Evolutionary conservation across 2,329 filamentous ascomycete genomes (phyloP).

Genomic region (Exophiala sp.): DNA sequence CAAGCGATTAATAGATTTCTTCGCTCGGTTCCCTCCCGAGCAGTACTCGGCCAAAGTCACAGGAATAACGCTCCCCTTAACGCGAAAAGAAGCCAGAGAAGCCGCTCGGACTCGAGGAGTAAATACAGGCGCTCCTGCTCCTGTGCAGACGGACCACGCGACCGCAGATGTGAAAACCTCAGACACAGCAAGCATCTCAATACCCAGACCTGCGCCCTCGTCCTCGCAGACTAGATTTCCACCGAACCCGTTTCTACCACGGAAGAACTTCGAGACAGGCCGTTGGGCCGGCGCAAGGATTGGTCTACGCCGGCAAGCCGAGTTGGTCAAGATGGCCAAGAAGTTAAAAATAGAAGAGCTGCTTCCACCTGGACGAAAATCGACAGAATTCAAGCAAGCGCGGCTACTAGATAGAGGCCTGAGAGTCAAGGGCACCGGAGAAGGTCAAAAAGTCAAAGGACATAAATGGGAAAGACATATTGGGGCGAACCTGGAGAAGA

Average conservation of each 20-base stretch:
- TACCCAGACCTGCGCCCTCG: constrained; percentile 36
- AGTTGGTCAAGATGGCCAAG: constrained; percentile 80
- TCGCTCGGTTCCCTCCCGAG: constrained; percentile 80
- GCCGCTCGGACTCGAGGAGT: constrained; percentile 8
- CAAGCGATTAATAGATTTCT: constrained; percentile 74
- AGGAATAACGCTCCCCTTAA: constrained; percentile 24
- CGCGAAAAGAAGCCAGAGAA: constrained; percentile 21
- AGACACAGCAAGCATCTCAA: constrained; percentile 28
- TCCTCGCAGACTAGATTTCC: constrained; percentile 42
- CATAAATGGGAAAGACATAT: constrained; percentile 87
- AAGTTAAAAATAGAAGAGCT: constrained; percentile 77
- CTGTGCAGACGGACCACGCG: background rate
- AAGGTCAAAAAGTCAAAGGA: constrained; percentile 91
- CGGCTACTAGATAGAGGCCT: constrained; percentile 74
- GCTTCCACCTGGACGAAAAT: constrained; percentile 73
- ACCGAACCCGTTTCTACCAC: constrained; percentile 76
- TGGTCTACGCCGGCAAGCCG: constrained; percentile 82
- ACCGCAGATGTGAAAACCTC: constrained; percentile 48
- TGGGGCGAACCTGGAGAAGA: constrained; percentile 77
- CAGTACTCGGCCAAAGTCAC: constrained; percentile 41
- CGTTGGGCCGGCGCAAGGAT: constrained; percentile 80
- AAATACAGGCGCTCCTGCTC: background rate
- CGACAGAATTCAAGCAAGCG: constrained; percentile 63
- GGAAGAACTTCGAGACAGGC: constrained; percentile 73
- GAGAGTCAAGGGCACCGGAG: constrained; percentile 86